These are phyloP conservation scores for Blepharisma stoltei DNA, from an alignment of 73 alveolate genomes.

Conservation along the genomic window DNA sequence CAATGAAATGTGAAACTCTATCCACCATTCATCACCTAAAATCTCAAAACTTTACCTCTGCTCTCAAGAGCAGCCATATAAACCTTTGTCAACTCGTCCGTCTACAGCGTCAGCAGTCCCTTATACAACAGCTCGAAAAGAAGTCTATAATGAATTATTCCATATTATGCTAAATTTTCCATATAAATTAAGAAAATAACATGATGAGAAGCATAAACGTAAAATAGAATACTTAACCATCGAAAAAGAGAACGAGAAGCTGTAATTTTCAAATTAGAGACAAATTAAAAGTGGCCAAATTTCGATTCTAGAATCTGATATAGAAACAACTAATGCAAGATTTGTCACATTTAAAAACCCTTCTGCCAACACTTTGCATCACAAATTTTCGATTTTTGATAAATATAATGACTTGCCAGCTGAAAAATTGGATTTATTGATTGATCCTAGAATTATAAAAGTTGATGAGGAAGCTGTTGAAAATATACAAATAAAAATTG, in stretches of 20 bases:
- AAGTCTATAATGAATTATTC: too few species aligned
- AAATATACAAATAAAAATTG: constrained; percentile 8
- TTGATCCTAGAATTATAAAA: background rate
- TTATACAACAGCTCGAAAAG: too few species aligned
- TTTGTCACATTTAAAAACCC: constrained; percentile 17
- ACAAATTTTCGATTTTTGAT: background rate
- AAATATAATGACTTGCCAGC: constrained; percentile 5
- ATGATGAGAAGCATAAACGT: too few species aligned
- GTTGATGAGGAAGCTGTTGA: background rate
- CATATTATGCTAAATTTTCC: too few species aligned
- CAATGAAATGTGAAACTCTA: constrained; percentile 8
- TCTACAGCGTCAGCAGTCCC: too few species aligned
- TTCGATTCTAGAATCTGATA: too few species aligned
- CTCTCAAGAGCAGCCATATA: background rate
- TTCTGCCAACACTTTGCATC: background rate
- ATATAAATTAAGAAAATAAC: too few species aligned
- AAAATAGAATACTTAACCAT: too few species aligned
- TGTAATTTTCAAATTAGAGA: too few species aligned
- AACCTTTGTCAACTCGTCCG: background rate
- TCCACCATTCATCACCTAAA: constrained; percentile 26
- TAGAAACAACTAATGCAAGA: background rate
- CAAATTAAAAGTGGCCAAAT: too few species aligned
- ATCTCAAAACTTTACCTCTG: background rate
- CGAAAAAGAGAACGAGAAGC: too few species aligned
- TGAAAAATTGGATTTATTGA: background rate